Base-by-base conservation (phyloP, 495 filamentous ascomycete genomes). In the Hypoxylon perforatum region DNA sequence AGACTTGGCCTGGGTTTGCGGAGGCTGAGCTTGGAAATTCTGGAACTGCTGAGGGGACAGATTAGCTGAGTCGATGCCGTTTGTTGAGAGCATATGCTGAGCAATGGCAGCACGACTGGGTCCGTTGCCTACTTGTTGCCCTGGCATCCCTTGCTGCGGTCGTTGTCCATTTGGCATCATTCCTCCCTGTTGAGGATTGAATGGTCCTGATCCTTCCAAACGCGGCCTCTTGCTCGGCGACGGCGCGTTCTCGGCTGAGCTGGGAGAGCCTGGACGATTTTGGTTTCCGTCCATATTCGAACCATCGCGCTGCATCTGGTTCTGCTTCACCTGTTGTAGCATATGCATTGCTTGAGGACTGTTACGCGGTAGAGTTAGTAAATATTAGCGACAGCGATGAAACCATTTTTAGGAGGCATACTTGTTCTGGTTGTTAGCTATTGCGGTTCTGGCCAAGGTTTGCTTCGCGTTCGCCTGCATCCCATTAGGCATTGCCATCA, bases 141-240 rank as follows among this genome's bases (percentile, higher is more conserved):
- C 86, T 22, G 84, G 88, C 83, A 94, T 90, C 66, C 82, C 86
- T 73, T 90, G 87, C 61, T 86, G 85, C 48, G 87, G 91, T 77
- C 85, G 85, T 65, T 90, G 87, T 69, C 91, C 93, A 77, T 92
- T 93, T 36, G 87, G 89, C 76, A 90, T 89, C 82, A 96, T 90
- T 71, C 73, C 77, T 48, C 86, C 87, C 67, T 89, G 90, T 57
- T 88, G 87, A 5, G 78, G 76, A 70, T 91, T 91, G 71, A 90
- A 90, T 21, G 83, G 82, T 38, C 84, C 85, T 12, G 68, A 45
- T 64, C 85, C 85, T 60, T 97, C 95, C 38, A 97, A 84, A 36
- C 94, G 92, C n/a, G 88, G 90, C 71, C 95, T 84, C 80, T 99
- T 99, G 54, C 89, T 92, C 8, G 95, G 94, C 19, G 95, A 97